Evolutionary conservation across 352 stramenopile species (phyloP).

Genomic region (Peronospora destructor): DNA sequence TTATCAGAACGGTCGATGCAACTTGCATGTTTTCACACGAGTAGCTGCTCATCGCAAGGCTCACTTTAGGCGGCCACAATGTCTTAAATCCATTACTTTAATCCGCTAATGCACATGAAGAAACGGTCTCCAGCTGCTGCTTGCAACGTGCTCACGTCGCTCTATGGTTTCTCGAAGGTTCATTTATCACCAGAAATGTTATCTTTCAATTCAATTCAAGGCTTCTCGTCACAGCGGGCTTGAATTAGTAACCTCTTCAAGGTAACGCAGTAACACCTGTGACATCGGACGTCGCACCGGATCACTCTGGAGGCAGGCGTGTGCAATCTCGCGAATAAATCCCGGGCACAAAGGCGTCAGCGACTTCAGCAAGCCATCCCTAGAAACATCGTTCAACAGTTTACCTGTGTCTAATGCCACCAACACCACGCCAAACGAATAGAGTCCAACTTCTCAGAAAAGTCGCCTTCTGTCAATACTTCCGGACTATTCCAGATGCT

Average conservation of each 20-base stretch:
- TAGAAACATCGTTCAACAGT: slow-evolving; percentile 27
- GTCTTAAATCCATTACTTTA: no score
- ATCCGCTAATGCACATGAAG: not conserved
- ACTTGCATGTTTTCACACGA: not conserved
- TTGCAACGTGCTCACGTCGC: not conserved
- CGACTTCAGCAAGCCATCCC: slow-evolving; percentile 27
- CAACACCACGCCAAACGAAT: slow-evolving; percentile 50
- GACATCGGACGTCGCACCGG: slow-evolving; percentile 29
- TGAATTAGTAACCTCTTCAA: slow-evolving; percentile 16
- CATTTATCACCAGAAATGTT: not conserved
- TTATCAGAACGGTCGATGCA: not conserved
- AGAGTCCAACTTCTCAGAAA: slow-evolving; percentile 45
- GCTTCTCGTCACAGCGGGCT: not conserved
- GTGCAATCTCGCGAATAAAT: slow-evolving; percentile 32
- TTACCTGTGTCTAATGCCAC: slow-evolving; percentile 50
- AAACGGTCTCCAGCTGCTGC: not conserved
- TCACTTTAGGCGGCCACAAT: not conserved
- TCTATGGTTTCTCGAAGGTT: not conserved
- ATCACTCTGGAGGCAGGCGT: slow-evolving; percentile 34
- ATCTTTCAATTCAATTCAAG: not conserved
- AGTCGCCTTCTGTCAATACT: slow-evolving; percentile 31
- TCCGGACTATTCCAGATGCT: slow-evolving; percentile 47
- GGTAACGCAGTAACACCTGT: slow-evolving; percentile 18
- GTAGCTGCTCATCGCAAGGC: not conserved
- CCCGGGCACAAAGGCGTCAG: slow-evolving; percentile 32